Base-by-base conservation (phyloP, 225 moss, liverwort and hornwort species). In the Takakia lepidozioides region DNA sequence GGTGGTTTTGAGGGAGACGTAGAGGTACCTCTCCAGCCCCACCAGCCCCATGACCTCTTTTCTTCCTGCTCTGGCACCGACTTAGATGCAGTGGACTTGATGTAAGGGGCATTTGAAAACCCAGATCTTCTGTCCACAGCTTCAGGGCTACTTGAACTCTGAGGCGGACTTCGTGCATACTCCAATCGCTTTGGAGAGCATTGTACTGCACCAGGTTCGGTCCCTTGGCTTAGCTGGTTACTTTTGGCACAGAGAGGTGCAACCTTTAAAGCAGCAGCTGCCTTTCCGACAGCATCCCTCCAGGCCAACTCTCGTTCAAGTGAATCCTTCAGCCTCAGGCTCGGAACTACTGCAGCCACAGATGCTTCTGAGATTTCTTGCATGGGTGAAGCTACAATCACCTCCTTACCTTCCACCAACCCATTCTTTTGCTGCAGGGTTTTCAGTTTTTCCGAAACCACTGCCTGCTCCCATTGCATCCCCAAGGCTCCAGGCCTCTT, bases 21-120 rank as follows among this genome's bases (percentile, higher is more conserved):
- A n/a, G 54, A 58, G 21, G 23, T 26, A 18, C 68, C 74, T 27
- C 70, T 59, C 65, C 69, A 75, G 25, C 57, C 46, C 40, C 40
- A 54, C 70, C 75, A 75, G 10, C 52, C 61, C 75, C 75, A 75
- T 5, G 70, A 39, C 52, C 62, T 70, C 62, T 38, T 62, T 48
- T 75, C 75, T 14, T 61, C 52, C 21, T 65, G 61, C 60, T 58
- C 64, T 17, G 59, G 50, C 38, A 58, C 19, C 26, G n/a, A n/a
- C n/a, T n/a, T n/a, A n/a, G n/a, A n/a, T n/a, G n/a, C n/a, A n/a
- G n/a, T 25, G 16, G 23, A 28, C 19, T 17, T 54, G 27, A 26
- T 49, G 48, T 29, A 19, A 7, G 48, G 48, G 16, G 11, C 25
- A n/a, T n/a, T 47, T 47, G 26, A 24, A 23, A 27, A 25, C 7